Evolutionary conservation across 495 filamentous ascomycete species (phyloP).

Genomic region (Hypoxylon crocopeplum): DNA sequence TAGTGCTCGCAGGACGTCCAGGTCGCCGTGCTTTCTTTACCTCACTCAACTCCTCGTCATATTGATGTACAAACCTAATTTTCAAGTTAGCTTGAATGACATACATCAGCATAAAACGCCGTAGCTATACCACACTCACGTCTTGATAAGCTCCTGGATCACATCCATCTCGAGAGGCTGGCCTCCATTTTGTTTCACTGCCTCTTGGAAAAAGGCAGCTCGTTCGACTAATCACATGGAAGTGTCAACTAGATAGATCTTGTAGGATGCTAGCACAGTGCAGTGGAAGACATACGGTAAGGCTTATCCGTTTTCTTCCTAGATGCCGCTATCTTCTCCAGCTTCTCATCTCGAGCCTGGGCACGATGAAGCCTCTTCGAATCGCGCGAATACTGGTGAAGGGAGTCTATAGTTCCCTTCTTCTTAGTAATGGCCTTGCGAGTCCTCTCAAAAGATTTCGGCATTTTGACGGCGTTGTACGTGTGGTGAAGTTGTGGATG

Average conservation of each 20-base stretch:
- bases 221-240: constrained; percentile 64
- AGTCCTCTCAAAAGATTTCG: constrained; percentile 76
- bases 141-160: constrained; percentile 67
- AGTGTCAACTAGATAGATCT: not conserved
- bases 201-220: constrained; percentile 73
- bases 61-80: constrained; percentile 74
- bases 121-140: constrained; percentile 50
- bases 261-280: constrained; percentile 1
- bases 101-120: not conserved
- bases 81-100: not conserved
- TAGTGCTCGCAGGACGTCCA: constrained; percentile 78
- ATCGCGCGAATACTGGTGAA: constrained; percentile 87
- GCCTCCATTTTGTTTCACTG: constrained; percentile 57
- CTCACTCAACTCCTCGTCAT: constrained; percentile 75
- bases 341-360: constrained; percentile 74
- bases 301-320: constrained; percentile 72
- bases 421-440: constrained; percentile 85
- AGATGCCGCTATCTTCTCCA: constrained; percentile 67
- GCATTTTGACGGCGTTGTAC: constrained; percentile 61
- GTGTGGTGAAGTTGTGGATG: not conserved
- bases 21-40: constrained; percentile 78
- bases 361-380: constrained; percentile 76
- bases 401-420: constrained; percentile 68
- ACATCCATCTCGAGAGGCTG: constrained; percentile 63
- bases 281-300: constrained; percentile 63